Evolutionary conservation across 2,329 filamentous ascomycete species (phyloP).

Genomic region (Thelonectria rubi): DNA sequence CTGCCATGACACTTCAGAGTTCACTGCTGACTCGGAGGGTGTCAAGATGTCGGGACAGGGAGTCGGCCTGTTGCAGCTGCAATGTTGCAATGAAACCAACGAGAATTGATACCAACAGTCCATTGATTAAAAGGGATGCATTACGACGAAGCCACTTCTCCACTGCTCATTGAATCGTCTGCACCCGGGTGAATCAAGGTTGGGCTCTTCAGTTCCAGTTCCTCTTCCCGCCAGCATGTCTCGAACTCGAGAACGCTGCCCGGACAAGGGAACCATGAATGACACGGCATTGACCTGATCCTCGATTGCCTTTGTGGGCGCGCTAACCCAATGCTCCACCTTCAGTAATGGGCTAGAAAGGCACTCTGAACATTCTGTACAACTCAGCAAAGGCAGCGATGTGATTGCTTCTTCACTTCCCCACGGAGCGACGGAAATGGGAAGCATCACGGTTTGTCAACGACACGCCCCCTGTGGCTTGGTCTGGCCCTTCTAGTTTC

Average conservation of each 20-base stretch:
- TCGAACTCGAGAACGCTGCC: not conserved
- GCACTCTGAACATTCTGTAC: not conserved
- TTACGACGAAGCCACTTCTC: not conserved
- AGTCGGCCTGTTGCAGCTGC: too few species aligned
- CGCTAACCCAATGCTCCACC: not conserved
- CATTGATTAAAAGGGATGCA: too few species aligned
- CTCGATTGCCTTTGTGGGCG: not conserved
- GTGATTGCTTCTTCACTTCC: not conserved
- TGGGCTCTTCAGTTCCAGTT: not conserved
- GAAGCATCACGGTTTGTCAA: not conserved
- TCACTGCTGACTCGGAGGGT: not conserved
- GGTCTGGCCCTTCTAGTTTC: not conserved
- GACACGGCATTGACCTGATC: slow-evolving; percentile 2
- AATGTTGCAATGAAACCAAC: not conserved
- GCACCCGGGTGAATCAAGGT: not conserved
- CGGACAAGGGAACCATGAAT: not conserved
- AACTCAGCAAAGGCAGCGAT: not conserved
- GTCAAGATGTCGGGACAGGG: not conserved
- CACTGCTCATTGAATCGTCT: not conserved
- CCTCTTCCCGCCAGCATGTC: not conserved
- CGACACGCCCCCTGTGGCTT: not conserved
- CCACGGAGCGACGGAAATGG: not conserved
- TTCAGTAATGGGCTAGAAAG: not conserved
- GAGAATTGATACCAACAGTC: not conserved
- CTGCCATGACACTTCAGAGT: not conserved